Conservation (phyloP, 192 early-diverging fungal genomes). For the Funneliformis mosseae region DNA sequence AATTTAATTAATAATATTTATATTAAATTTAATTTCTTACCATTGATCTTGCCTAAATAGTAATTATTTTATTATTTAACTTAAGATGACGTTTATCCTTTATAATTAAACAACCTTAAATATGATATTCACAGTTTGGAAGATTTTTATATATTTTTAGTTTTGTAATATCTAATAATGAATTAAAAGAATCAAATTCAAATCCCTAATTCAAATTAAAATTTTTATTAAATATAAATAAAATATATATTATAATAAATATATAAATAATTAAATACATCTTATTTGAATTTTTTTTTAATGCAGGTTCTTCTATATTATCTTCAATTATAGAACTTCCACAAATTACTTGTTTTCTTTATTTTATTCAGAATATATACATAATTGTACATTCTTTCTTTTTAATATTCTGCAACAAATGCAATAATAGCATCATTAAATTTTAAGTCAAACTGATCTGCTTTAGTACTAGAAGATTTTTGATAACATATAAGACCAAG, state of each 20-base stretch:
- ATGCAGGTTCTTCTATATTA: not conserved
- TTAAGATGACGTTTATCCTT: not conserved
- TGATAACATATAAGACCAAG: not conserved
- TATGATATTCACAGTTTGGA: not conserved
- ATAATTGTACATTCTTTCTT: not conserved
- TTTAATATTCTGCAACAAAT: not conserved
- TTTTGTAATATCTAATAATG: not conserved
- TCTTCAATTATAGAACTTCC: not conserved
- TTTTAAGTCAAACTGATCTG: not conserved
- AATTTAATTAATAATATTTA: not conserved
- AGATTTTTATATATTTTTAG: not conserved
- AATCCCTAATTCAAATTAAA: not conserved
- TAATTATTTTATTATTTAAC: not conserved
- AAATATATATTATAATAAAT: too few species aligned
- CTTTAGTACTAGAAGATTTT: not conserved
- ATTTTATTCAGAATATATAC: not conserved
- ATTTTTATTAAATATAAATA: too few species aligned
- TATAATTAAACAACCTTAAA: slow-evolving; percentile 5
- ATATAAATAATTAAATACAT: too few species aligned
- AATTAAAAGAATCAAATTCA: not conserved
- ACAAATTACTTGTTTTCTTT: not conserved
- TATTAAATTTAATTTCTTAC: not conserved
- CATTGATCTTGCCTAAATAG: not conserved
- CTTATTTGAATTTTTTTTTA: too few species aligned
- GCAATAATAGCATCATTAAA: not conserved